These are phyloP conservation scores for Colletotrichum theobromicola DNA, from an alignment of 2,329 filamentous ascomycete species.

Conservation along the genomic window DNA sequence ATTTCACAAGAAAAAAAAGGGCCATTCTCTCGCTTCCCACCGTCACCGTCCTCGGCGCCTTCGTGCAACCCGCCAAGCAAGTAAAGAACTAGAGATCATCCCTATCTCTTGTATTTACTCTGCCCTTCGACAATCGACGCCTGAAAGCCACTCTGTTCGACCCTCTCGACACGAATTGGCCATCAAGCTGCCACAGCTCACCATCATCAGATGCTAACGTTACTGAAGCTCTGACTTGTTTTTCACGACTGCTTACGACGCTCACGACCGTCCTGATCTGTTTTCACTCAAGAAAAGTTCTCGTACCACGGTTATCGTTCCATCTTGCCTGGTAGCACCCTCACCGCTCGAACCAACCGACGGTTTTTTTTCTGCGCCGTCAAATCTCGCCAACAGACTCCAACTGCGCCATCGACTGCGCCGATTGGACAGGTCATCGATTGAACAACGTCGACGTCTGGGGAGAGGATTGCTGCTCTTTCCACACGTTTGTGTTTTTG, in stretches of 20 bases:
- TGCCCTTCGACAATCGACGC: neutral
- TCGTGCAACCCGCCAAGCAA: slow-evolving; percentile 13
- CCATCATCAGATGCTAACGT: neutral
- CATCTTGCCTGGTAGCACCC: neutral
- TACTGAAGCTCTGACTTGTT: neutral
- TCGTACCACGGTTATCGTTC: neutral
- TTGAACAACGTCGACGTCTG: neutral
- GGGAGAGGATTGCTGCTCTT: neutral
- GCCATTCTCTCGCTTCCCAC: slow-evolving; percentile 21
- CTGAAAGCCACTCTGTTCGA: neutral
- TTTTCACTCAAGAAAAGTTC: neutral
- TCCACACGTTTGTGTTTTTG: neutral
- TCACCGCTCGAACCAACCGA: neutral
- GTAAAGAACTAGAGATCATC: neutral
- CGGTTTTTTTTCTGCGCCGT: neutral
- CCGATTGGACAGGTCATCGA: neutral
- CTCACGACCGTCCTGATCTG: slow-evolving; percentile 16
- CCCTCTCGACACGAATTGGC: neutral
- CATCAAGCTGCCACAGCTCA: neutral
- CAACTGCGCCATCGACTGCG: neutral
- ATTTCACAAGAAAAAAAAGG: slow-evolving; percentile 1
- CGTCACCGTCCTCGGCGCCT: slow-evolving; percentile 14
- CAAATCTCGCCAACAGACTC: neutral
- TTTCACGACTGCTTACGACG: slow-evolving; percentile 20
- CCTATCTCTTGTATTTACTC: neutral